Base-by-base conservation (phyloP, 371 early-diverging fungal species). In the Capillidium rhysosporum region DNA sequence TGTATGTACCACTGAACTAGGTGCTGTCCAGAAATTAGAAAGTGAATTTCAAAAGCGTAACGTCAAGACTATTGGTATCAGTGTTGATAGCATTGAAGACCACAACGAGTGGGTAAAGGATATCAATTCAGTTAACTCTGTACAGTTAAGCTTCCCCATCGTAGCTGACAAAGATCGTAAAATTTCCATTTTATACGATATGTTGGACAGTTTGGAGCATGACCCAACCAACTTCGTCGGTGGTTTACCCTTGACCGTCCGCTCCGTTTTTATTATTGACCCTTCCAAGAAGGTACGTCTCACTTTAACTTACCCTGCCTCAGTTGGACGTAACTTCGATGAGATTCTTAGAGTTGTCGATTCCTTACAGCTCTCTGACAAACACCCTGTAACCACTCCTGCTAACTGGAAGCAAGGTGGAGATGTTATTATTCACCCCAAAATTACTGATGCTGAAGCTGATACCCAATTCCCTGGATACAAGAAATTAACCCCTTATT, bases 1-100 rank as follows among this genome's bases (percentile, higher is more conserved):
- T 48, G 93, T 91, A 41, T 92, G 95, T 73, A 92, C 92, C 40
- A 92, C 92, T 24, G 96, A 95, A 67, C 80, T 93, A 54, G 92
- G 92, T 49, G 76, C 75, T 29, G 90, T 89, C 14, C 92, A 91
- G 58, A 78, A 75, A 52, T 77, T 91, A 30, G 62, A 66, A 54
- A 65, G 72, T 46, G 80, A 91, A 60, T 93, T 84, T 65, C 74
- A 72, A 23, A 67, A 66, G 55, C 84, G 92, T 63, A 67, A 72
- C 60, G 88, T 89, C 65, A 86, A 89, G 65, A 81, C 84, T n/a
- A 79, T 95, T 61, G 93, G 92, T 40, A 80, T 95, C 26, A 86
- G 87, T 55, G 86, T 86, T 65, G 86, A 92, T 71, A 77, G 66
- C 40, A 73, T 95, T 43, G 67, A 67, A 18, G 75, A 77, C 51